Evolutionary conservation across 805 yeast species (phyloP), one percentile per base, ranked within the genome.

Genomic region (Sugiyamaella valdiviana): DNA sequence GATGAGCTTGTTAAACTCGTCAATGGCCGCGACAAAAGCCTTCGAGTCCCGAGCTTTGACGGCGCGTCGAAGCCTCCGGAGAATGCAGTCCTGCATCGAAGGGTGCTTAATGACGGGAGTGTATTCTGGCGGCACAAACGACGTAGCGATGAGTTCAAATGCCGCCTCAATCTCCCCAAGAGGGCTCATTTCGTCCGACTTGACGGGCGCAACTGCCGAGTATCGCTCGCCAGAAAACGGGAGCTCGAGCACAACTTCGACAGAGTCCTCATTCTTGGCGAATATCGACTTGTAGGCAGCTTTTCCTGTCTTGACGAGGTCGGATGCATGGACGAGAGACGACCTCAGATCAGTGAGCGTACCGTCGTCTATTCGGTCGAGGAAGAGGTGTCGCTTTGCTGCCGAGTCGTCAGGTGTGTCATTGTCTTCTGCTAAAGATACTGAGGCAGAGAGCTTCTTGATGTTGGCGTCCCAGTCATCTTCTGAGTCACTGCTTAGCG

Each of bases 151-250:
- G 35, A 73, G 46, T 43, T 72, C 78, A 74, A 77, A 75, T 22
- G 65, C 59, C 47, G 69, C 69, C 3, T 79, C 82, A 46, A 83
- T 71, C 56, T 84, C 91, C 44, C 70, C 75, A 41, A 80, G 66
- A 3, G 89, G 86, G 57, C 82, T 80, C 37, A 79, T 69, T 50
- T 76, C 80, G 46, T 78, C 77, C 5, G 39, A 39, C 5, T 50
- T 42, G 22, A 36, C 53, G 5, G 61, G 60, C 15, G 19, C 20
- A 17, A 44, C 40, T 3, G 49, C 42, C 20, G 39, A 9, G 44
- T 59, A 59, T 20, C 38, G 36, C 44, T 59, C 63, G 4, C 16
- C 9, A 19, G 56, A 56, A 39, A 46, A 52, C 9, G 59, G 59
- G 6, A 56, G 50, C 43, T 52, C 40, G 7, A 55, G 12, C 5